Base-by-base conservation (phyloP, 2,329 filamentous ascomycete genomes). In the Rutstroemia sp. region DNA sequence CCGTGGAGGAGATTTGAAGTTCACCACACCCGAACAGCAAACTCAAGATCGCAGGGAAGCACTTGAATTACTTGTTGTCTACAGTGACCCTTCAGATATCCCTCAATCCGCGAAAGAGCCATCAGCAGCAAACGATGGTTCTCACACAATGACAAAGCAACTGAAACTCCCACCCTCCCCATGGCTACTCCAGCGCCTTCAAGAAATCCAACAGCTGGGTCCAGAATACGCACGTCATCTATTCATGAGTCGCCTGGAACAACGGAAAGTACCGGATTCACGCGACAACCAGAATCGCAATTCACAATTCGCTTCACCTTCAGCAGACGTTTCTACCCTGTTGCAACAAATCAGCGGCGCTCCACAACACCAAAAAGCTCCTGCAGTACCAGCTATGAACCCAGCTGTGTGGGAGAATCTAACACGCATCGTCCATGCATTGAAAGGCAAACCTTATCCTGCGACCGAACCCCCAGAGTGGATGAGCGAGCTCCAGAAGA, bases 31-130 rank as follows among this genome's bases (percentile, higher is more conserved):
- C 0, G 79, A 85, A 67, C 79, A 82, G 61, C 75, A 76, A 58
- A 67, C 71, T 23, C 83, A 84, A 67, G 73, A 75, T 6, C 75
- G 80, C 48, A 78, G 82, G 25, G 82, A 85, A 64, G 77, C 76
- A 48, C 74, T 74, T 10, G 81, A 83, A 63, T 73, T 86, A 37
- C 82, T 86, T 78, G 79, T 67, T 38, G 59, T 70, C 21, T 71
- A 71, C 49, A 68, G 65, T 23, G 66, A 69, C 62, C 61, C 61
- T 14, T 61, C 59, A 51, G 69, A 71, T 50, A 70, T 71, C 48
- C 69, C 69, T 25, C 61, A 62, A 16, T 66, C 68, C 9, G 62
- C 69, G 17, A 71, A 68, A 48, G 68, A 70, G 57, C 65, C 67
- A 47, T 54, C 62, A 14, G 47, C 57, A 46, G 21, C 41, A 30